Conservation (phyloP, 495 filamentous ascomycete species). For the Baudoinia panamericana region DNA sequence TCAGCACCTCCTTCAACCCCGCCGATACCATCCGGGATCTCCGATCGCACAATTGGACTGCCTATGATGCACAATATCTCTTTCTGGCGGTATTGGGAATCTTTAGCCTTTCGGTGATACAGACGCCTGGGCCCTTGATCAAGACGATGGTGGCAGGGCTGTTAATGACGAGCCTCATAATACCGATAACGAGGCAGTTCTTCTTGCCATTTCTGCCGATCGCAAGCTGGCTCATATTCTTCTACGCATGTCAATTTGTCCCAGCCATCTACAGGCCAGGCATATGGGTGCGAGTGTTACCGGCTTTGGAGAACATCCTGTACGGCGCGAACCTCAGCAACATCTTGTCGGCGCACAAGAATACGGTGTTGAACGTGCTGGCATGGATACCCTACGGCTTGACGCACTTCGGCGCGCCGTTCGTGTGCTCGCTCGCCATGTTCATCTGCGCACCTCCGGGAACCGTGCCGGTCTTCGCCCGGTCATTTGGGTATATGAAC, state of each 20-base stretch:
- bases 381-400: constrained; percentile 92
- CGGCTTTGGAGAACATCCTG: constrained; percentile 90
- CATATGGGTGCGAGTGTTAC: constrained; percentile 89
- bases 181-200: constrained; percentile 85
- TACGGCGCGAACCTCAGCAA: constrained; percentile 95
- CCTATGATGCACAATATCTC: constrained; percentile 78
- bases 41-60: constrained; percentile 63
- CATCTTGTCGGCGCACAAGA: constrained; percentile 78
- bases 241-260: constrained; percentile 86
- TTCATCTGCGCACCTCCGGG: constrained; percentile 83
- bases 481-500: constrained; percentile 84
- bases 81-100: constrained; percentile 57
- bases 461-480: constrained; percentile 69
- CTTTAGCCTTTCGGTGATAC: constrained; percentile 70
- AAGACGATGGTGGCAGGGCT: constrained; percentile 57
- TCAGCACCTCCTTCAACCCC: constrained; percentile 71
- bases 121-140: constrained; percentile 53
- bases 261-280: constrained; percentile 71
- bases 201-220: constrained; percentile 78
- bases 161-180: constrained; percentile 54
- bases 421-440: constrained; percentile 58
- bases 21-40: constrained; percentile 58
- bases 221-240: constrained; percentile 71
- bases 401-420: constrained; percentile 71
- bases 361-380: constrained; percentile 65